Evolutionary conservation across 1,284 basidiomycete species (phyloP).

Genomic region (Gymnopus androsaceus): DNA sequence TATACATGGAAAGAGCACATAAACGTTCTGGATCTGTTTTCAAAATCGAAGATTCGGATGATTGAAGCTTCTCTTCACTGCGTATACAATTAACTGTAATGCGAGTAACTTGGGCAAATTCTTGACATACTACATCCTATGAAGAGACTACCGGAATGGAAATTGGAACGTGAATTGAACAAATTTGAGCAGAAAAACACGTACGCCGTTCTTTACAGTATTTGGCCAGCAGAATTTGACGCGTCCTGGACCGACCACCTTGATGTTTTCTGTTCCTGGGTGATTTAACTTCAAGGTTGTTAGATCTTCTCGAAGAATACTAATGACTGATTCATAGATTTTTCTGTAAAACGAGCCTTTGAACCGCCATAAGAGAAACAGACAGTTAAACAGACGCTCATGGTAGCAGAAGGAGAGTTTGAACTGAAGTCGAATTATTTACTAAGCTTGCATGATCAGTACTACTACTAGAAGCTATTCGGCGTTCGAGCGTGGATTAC

Average conservation of each 20-base stretch:
- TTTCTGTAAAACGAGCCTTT: not conserved
- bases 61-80: not conserved
- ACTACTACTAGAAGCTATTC: too few relatives aligned
- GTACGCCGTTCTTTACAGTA: not conserved
- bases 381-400: not conserved
- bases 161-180: too few relatives aligned
- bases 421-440: too few relatives aligned
- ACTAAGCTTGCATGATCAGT: too few relatives aligned
- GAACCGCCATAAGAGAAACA: not conserved
- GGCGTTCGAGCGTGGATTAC: too few relatives aligned
- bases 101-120: too few relatives aligned
- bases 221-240: conserved; percentile 10
- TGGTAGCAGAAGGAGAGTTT: not conserved
- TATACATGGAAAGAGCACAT: not conserved
- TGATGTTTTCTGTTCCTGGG: not conserved
- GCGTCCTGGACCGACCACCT: not conserved
- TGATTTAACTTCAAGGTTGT: not conserved
- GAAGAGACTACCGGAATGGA: not conserved
- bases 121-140: too few relatives aligned
- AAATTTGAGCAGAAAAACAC: too few relatives aligned
- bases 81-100: not conserved
- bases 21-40: not conserved
- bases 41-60: not conserved
- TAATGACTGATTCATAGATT: not conserved
- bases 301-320: not conserved